phyloP scores from a whole-genome alignment of 164 flowering plant species.

The Dillenia suffruticosa region DNA sequence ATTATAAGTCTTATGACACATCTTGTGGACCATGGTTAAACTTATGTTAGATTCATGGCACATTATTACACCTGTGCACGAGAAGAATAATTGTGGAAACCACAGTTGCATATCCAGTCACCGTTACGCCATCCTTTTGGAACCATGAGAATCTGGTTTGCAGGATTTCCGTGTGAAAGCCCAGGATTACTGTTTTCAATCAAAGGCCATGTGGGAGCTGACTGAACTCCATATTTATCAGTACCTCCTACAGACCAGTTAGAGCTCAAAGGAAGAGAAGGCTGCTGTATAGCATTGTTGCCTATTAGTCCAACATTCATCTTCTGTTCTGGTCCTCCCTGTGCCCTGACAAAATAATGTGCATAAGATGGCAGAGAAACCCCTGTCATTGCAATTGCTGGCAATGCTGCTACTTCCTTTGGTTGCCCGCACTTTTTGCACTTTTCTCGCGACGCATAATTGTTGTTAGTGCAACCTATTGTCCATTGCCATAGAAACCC shows the following conservation, averaged over 20 bases:
- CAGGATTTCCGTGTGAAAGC: conserved; percentile 35
- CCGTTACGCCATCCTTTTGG: conserved; percentile 91
- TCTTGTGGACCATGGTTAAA: background rate
- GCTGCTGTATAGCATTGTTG: conserved; percentile 42
- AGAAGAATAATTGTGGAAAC: conserved; percentile 93
- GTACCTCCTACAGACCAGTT: conserved; percentile 50
- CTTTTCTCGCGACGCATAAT: conserved; percentile 96
- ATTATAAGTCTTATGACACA: background rate
- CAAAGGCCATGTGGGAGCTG: conserved; percentile 45
- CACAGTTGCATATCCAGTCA: conserved; percentile 93
- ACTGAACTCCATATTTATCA: conserved; percentile 43
- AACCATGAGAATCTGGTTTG: conserved; percentile 38
- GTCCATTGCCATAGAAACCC: conserved; percentile 72
- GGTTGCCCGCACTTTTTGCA: conserved; percentile 98
- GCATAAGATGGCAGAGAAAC: conserved; percentile 77
- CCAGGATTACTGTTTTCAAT: conserved; percentile 36
- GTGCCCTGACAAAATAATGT: conserved; percentile 77
- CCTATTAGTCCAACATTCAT: conserved; percentile 45
- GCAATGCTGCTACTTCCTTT: conserved; percentile 95
- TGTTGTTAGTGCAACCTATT: conserved; percentile 99
- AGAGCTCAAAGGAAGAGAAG: conserved; percentile 41
- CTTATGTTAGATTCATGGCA: background rate
- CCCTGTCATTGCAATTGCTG: conserved; percentile 87
- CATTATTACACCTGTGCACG: conserved; percentile 58
- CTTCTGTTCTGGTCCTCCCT: conserved; percentile 51